Conservation (phyloP, 129 eudicot species). For the Silybum marianum region DNA sequence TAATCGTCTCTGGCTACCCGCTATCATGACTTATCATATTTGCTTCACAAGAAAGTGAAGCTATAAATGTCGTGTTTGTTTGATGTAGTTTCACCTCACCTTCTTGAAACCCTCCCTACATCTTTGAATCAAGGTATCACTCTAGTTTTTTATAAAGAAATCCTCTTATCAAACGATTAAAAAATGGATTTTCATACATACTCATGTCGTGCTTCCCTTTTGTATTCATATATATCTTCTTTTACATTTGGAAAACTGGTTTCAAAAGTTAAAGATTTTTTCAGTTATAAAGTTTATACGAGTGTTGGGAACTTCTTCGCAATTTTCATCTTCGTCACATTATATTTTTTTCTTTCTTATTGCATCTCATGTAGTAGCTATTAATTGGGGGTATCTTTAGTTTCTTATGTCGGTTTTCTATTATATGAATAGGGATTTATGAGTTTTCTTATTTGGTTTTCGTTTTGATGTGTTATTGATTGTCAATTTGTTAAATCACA, state of each 20-base stretch:
- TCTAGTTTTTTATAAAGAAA: not conserved
- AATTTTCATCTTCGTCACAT: conserved; percentile 81
- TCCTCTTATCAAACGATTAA: not conserved
- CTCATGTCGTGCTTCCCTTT: conserved; percentile 46
- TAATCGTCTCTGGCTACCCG: not conserved
- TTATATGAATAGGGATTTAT: conserved; percentile 18
- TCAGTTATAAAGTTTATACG: conserved; percentile 57
- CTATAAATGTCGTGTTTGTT: conserved; percentile 49
- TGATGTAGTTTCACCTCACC: conserved; percentile 27
- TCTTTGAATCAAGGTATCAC: not conserved
- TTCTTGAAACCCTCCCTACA: conserved; percentile 5
- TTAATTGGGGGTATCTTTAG: not conserved
- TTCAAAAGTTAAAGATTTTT: conserved; percentile 47
- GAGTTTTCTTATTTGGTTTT: conserved; percentile 10
- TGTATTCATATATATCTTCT: conserved; percentile 40
- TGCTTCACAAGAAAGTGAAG: conserved; percentile 18
- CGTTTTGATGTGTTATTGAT: not conserved
- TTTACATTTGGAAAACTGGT: conserved; percentile 48
- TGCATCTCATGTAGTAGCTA: not conserved
- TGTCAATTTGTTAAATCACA: conserved; percentile 13
- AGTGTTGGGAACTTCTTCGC: conserved; percentile 76
- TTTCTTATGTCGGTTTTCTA: conserved; percentile 8
- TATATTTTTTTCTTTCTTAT: conserved; percentile 11
- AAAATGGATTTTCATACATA: conserved; percentile 71
- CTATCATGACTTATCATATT: not conserved